Base-by-base conservation (phyloP, 371 early-diverging fungal species). In the Zychaea mexicana region DNA sequence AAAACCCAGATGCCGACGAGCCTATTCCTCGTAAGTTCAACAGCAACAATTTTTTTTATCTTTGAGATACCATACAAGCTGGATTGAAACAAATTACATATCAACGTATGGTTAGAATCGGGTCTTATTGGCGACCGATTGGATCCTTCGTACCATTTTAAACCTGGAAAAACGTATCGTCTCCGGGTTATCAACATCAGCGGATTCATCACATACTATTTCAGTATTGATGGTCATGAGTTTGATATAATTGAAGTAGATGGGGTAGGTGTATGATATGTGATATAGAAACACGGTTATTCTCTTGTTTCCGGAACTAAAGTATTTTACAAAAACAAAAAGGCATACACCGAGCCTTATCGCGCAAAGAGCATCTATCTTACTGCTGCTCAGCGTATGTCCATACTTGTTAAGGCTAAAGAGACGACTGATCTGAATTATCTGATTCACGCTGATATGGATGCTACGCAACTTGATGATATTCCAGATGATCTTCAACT, bases 231-330 rank as follows among this genome's bases (percentile, higher is more conserved):
- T 63, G 88, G 81, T 39, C 94, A 94, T 69, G 81, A 86, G 47
- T 76, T 94, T 77, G 69, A 83, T 56, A 77, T 94, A 26, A 90
- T 94, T 66, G 94, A 93, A 72, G 81, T 87, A 15, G 94, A 94
- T 57, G 94, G 94, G 36, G 77, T 69, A 64, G 63, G 68, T 68
- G 7, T 9, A 33, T 31, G 9, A 12, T 15, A 1, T 38, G 17
- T 28, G 39, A 33, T 2, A 22, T n/a, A 30, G 13, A 26, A 19
- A 33, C 7, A 57, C 8, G 3, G 38, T 24, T 21, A 12, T 33
- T 33, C 5, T 33, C 33, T 33, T 33, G 12, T 33, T 33, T 33
- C 12, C 12, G 5, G 5, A 5, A 8, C 33, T 33, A 33, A 33
- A 33, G 12, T 33, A 33, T 33, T 8, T 24, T 27, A n/a, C 10